Base-by-base conservation (phyloP, 2,329 filamentous ascomycete genomes). In the Didymella segeticola region DNA sequence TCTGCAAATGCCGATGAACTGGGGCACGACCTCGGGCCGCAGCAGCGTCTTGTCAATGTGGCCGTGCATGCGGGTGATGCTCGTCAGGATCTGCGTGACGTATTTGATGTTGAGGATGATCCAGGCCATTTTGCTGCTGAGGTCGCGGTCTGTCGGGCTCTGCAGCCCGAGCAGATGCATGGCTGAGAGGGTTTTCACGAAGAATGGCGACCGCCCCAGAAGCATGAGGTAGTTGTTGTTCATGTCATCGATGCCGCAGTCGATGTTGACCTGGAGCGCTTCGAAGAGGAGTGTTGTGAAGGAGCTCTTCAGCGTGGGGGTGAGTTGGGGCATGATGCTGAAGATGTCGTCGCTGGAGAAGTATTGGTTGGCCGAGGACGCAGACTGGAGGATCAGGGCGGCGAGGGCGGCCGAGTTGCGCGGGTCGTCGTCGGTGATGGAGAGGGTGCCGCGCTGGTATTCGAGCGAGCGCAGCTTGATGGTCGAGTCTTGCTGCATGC, bases 241-340 rank as follows among this genome's bases (percentile, higher is more conserved):
- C 87, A 62, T 89, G 1, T 85, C 79, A 56, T 96, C 90, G 42
- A 90, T 84, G 0, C 91, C 89, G 68, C 93, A 96, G 75, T 98
- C 93, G 41, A 93, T 85, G 43, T 87, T 86, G 1, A 75, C 65
- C 37, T 67, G 66, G 4, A 76, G 61, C 1, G 66, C 68, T 26
- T 81, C 83, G 53, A 84, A 83, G n/a, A 86, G 83, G 20, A 89
- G 83, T 9, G 88, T 86, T 26, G 93, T 76, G 29, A 96, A 80
- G 10, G 70, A 60, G 17, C 62, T 53, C 48, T 65, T 70, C 34
- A 68, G 62, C 20, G 67, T 67, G 20, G 64, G 62, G 12, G 63
- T 58, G 7, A 74, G 60, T 3, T 62, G 53, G 23, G 62, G 64
- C 41, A 68, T 53, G 23, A 81, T 64, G 14, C 79, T 75, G 45